Percentiles rank a stretch among this genome's conserved stretches.
Conservation (phyloP, 805 yeast genomes). For the Candida piceae region DNA sequence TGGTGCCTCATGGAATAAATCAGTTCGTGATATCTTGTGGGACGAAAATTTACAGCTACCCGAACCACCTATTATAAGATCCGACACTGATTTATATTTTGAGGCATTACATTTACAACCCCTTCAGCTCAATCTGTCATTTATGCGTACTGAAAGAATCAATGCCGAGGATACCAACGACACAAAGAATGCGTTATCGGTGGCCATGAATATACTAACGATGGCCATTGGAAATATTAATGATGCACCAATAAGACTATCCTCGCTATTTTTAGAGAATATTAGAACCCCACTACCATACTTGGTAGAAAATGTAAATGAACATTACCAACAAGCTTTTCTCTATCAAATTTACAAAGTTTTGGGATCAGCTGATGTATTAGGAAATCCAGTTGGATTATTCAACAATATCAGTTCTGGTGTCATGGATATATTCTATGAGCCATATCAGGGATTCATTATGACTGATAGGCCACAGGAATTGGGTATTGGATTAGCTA, state of each 20-base stretch:
- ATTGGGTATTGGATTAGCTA: slow-evolving; percentile 89
- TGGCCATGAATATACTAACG: slow-evolving; percentile 77
- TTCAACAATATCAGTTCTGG: slow-evolving; percentile 93
- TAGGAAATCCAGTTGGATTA: slow-evolving; percentile 96
- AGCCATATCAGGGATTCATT: slow-evolving; percentile 93
- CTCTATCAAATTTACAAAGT: slow-evolving; percentile 88
- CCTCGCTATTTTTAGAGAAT: slow-evolving; percentile 84
- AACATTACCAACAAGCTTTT: slow-evolving; percentile 90
- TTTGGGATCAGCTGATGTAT: slow-evolving; percentile 91
- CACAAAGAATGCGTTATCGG: slow-evolving; percentile 63
- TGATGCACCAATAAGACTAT: slow-evolving; percentile 90
- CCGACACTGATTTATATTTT: slow-evolving; percentile 73
- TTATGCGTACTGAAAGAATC: slow-evolving; percentile 80
- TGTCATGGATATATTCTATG: slow-evolving; percentile 92
- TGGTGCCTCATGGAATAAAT: slow-evolving; percentile 68
- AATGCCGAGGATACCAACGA: slow-evolving; percentile 54
- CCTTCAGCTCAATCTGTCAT: slow-evolving; percentile 78
- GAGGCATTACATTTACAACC: slow-evolving; percentile 94
- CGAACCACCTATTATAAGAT: slow-evolving; percentile 51
- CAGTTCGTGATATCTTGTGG: slow-evolving; percentile 41
- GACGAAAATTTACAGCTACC: slow-evolving; percentile 65
- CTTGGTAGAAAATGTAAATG: slow-evolving; percentile 60
- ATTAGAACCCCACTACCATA: slow-evolving; percentile 80
- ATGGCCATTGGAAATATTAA: slow-evolving; percentile 97
- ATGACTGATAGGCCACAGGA: slow-evolving; percentile 96